Base-by-base conservation (phyloP, 2,329 filamentous ascomycete genomes). In the Sporothrix mexicana region DNA sequence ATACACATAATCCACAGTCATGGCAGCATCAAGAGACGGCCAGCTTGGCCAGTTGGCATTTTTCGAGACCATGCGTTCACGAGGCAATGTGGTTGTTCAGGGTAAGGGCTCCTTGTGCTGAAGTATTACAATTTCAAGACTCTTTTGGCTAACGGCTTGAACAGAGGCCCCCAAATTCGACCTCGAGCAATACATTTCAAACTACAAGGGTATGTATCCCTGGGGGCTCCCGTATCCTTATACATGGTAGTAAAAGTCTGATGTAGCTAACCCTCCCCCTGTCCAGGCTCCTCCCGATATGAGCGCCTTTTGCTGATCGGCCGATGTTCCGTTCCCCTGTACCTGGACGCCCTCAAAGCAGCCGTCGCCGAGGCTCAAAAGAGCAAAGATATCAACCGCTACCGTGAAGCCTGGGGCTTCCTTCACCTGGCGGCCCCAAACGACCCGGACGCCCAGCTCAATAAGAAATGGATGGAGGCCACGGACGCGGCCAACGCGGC, bases 141-240 rank as follows among this genome's bases (percentile, higher is more conserved):
- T 8, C 9, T 41, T 17, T 43, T 25, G 1, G 67, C 41, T 45
- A 8, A 41, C 25, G 13, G 0, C 7, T 1, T 8, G 17, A 20
- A 12, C 70, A 95, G 93, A 94, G 66, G 82, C 88, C 7, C 95
- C 95, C 10, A 97, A 95, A 79, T 91, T 98, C 77, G 96, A 98
- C 78, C 88, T 99, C 57, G 94, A 98, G 74, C 89, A 92, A 51
- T 98, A 98, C 81, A 92, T 97, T 68, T 87, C 91, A 76, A 97
- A 98, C 79, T 99, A 98, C 82, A 87, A 85, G 80, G 94, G 95
- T 95, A 83, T 62, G 84, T 47, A 10, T 23, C 3, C 5, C 7
- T 8, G 20, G n/a, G 3, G 30, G 30, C 30, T 36, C 30, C 30
- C 4, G 30, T 5, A 7, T 4, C 30, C 7, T 36, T 5, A 36